These are phyloP conservation scores for Fusarium sp. DNA, from an alignment of 2,329 filamentous ascomycete species.

Conservation along the genomic window DNA sequence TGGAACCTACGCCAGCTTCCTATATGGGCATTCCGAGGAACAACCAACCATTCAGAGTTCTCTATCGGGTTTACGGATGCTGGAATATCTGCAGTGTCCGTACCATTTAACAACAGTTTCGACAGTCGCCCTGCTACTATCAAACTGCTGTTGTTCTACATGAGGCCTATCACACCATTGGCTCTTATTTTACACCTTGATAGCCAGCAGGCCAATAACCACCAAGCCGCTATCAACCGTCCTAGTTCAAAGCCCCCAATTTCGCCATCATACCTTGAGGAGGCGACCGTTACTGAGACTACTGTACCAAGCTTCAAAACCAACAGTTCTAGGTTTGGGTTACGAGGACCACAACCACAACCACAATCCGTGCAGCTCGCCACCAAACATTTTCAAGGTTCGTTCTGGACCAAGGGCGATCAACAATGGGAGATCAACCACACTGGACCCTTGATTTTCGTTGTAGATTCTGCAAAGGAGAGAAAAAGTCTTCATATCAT, in stretches of 20 bases:
- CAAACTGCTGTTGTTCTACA: slow-evolving; percentile 23
- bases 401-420: slow-evolving; percentile 19
- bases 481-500: slow-evolving; percentile 23
- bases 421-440: slow-evolving; percentile 36
- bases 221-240: slow-evolving; percentile 30
- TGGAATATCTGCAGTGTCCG: slow-evolving; percentile 37
- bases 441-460: slow-evolving; percentile 31
- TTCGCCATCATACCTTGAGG: slow-evolving; percentile 35
- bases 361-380: slow-evolving; percentile 30
- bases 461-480: slow-evolving; percentile 17
- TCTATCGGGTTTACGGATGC: slow-evolving; percentile 29
- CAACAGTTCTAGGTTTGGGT: slow-evolving; percentile 25
- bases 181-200: slow-evolving; percentile 35
- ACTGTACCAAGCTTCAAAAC: not conserved
- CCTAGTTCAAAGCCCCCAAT: slow-evolving; percentile 20
- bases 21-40: slow-evolving; percentile 35
- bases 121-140: slow-evolving; percentile 26
- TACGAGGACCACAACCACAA: slow-evolving; percentile 20
- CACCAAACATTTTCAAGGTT: slow-evolving; percentile 24
- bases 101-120: slow-evolving; percentile 15
- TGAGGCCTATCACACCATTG: slow-evolving; percentile 40
- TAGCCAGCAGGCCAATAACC: slow-evolving; percentile 38
- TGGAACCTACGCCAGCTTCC: slow-evolving; percentile 31
- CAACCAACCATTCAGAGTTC: slow-evolving; percentile 33
- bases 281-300: slow-evolving; percentile 43